Base-by-base conservation (phyloP, 2,329 filamentous ascomycete genomes). In the Calonectria pseudoturangicola region DNA sequence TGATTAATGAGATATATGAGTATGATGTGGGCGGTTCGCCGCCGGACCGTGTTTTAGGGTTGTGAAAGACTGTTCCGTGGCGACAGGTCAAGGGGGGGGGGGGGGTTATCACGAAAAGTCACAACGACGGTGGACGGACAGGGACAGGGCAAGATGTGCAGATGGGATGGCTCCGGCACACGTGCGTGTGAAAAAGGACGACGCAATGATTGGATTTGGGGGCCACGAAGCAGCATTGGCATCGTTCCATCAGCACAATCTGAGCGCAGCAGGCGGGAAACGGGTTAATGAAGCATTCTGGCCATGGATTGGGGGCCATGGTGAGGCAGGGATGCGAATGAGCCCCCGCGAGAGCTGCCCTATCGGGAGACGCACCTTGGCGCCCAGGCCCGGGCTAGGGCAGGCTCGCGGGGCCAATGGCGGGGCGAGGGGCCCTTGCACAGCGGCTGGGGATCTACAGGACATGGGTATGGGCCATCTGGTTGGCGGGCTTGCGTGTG, bases 371-470 rank as follows among this genome's bases (percentile, higher is more conserved):
- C 30, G 51, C 51, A 68, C n/a, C 36, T 68, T 68, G 66, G 54
- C 54, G 66, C 51, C 50, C 21, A 58, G 30, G 54, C n/a, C 18
- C 25, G 51, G 43, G 56, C 56, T 63, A 28, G 39, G 18, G 58
- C 15, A 10, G 30, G 13, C n/a, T 12, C 25, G 16, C 5, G 54
- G 56, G 56, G 28, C 66, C 51, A 62, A 68, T 62, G 45, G 45
- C 18, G 33, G 66, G 54, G 54, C 54, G 51, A 28, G 43, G 45
- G 47, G 54, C 54, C 66, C 66, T 45, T 41, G 66, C 54, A 68
- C 66, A 30, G 66, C 54, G 66, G 66, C 54, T 63, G 66, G 56
- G 33, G 66, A 68, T 68, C 54, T 60, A 27, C 66, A 16, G 45
- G 45, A 63, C 30, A 60, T 33, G 66, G 66, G 66, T 28, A 21